These are phyloP conservation scores for Cladochytrium replicatum DNA, from an alignment of 192 early-diverging fungal species.

Conservation along the genomic window DNA sequence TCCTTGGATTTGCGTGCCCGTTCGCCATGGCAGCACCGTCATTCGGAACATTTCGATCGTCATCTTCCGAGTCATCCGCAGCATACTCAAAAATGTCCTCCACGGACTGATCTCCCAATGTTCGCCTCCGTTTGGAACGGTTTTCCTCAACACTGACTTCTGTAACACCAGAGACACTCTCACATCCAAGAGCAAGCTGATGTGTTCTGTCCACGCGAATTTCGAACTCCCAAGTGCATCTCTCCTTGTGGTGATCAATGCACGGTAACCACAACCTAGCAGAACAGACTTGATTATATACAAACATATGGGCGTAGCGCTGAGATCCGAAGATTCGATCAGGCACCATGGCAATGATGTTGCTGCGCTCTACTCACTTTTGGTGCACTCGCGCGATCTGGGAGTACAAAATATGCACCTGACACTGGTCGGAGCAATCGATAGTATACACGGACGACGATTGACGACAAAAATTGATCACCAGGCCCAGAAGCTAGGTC, in stretches of 20 bases:
- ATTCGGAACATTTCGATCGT: constrained; percentile 7
- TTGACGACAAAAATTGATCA: neutral
- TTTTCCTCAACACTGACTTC: neutral
- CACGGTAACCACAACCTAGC: constrained; percentile 38
- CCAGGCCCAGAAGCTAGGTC: neutral
- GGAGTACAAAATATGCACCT: constrained; percentile 26
- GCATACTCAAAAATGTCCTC: constrained; percentile 1
- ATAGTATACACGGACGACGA: constrained; percentile 20
- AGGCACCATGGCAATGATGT: neutral
- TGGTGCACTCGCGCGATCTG: constrained; percentile 10
- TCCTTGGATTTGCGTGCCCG: neutral
- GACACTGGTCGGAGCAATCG: constrained; percentile 12
- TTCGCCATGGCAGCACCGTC: neutral
- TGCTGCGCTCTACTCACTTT: constrained; percentile 6
- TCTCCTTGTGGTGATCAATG: constrained; percentile 27
- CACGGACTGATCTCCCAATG: constrained; percentile 2
- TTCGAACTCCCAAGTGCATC: constrained; percentile 27
- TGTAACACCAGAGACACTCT: constrained; percentile 11
- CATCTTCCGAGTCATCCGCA: neutral
- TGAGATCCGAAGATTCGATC: neutral
- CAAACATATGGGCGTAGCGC: constrained; percentile 32
- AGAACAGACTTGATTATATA: constrained; percentile 23
- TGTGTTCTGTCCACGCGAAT: no score
- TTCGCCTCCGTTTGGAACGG: neutral
- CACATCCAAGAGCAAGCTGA: no score